Evolutionary conservation across 139 green algal genomes (phyloP), one percentile per base, ranked within the genome.

Genomic region (Haematococcus lacustris): DNA sequence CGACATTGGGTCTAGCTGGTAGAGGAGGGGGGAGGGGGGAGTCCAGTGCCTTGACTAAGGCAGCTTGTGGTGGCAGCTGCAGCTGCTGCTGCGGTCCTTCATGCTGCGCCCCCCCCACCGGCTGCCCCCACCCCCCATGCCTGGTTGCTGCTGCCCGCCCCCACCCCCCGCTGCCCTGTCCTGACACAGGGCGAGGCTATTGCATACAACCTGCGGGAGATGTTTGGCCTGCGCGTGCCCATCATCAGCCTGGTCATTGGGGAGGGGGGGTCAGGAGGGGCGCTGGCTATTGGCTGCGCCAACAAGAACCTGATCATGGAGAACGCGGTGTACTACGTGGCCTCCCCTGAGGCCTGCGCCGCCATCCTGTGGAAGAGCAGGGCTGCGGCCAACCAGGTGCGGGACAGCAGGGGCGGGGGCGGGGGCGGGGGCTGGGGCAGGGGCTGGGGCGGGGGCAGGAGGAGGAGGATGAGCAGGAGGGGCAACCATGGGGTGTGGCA

Each of bases 241-340:
- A 93, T 97, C 74, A 89, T 98, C 79, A 87, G 73, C 3, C 73
- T 96, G 25, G 94, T 97, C 2, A 98, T 97, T 74, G 93, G 94
- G 3, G 94, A 98, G 86, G 94, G 93, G 30, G 94, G 94, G 60
- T 93, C 83, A 13, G 94, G 91, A 32, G 94, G 94, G 61, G 94
- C 92, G 33, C 86, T 98, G 74, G 94, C 94, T 71, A 98, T 98
- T 66, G 93, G 93, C 71, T 97, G 90, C 75, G 91, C 91, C 76
- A 97, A 98, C 80, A 73, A 77, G 61, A 93, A 91, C 79, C 82
- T 95, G 3, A 97, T 98, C 75, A 90, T 98, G 84, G 88, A 97
- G 84, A 93, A 98, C 82, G 71, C 87, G 0, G 94, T 98, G 9
- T 98, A 98, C 86, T 98, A 98, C 73, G 94, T 98, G 32, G 94